phyloP scores from a whole-genome alignment of 164 flowering plant species.

The Liriodendron chinense region DNA sequence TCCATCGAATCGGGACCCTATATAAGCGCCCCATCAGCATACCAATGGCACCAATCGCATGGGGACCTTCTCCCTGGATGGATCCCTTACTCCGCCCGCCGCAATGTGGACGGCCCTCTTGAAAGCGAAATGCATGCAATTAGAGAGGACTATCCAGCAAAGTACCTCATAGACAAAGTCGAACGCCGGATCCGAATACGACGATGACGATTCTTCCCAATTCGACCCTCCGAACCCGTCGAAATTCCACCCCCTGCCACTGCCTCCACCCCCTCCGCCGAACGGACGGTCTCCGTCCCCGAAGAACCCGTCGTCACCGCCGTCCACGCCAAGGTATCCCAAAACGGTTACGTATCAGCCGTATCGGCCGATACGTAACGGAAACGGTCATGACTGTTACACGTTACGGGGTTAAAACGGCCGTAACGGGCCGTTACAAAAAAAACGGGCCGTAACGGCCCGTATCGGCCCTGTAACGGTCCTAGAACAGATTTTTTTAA shows the following conservation, averaged over 20 bases:
- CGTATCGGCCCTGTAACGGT: no score
- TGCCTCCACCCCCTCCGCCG: constrained; percentile 40
- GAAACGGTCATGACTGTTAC: no score
- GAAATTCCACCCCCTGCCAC: constrained; percentile 54
- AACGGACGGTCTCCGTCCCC: constrained; percentile 38
- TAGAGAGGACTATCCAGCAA: constrained; percentile 72
- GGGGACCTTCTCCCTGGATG: constrained; percentile 50
- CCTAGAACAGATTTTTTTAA: no score
- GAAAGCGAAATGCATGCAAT: constrained; percentile 78
- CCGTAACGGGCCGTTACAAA: no score
- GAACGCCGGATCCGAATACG: constrained; percentile 55
- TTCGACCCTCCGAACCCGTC: constrained; percentile 38
- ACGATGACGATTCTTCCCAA: constrained; percentile 49
- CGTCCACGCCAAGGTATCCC: no score
- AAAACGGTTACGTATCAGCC: no score
- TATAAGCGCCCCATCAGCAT: constrained; percentile 7
- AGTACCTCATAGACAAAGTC: constrained; percentile 79
- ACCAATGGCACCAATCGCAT: constrained; percentile 11
- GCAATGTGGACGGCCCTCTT: constrained; percentile 51
- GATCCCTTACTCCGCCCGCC: constrained; percentile 32
- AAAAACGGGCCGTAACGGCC: no score
- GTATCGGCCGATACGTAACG: no score
- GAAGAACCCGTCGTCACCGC: constrained; percentile 33
- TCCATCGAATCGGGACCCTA: neutral
- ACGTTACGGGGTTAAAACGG: no score